Percentiles rank a stretch among this genome's conserved stretches.
Evolutionary conservation across 140 eudicot genomes (phyloP).

Genomic region (Anethum foeniculum): DNA sequence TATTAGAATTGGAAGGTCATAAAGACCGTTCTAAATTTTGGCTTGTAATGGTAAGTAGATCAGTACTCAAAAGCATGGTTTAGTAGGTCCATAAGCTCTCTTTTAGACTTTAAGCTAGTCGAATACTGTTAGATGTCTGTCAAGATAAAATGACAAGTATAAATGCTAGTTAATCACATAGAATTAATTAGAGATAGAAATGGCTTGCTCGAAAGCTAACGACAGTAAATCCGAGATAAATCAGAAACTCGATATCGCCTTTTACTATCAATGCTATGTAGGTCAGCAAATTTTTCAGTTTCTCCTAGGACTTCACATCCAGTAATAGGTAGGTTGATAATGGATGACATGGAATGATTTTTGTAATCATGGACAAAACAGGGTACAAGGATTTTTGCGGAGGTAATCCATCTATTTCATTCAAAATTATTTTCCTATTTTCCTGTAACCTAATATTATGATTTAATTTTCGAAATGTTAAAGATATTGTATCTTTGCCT

Average conservation of each 20-base stretch:
- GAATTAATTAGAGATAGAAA: background rate
- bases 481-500: background rate
- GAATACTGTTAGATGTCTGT: background rate
- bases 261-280: background rate
- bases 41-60: background rate
- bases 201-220: background rate
- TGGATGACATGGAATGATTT: background rate
- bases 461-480: background rate
- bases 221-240: background rate
- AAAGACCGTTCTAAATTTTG: background rate
- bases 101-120: background rate
- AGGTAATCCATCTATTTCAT: background rate
- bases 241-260: background rate
- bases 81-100: background rate
- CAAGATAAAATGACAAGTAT: background rate
- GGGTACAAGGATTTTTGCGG: background rate
- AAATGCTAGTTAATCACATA: background rate
- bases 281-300: background rate
- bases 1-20: background rate
- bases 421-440: background rate
- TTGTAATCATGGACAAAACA: background rate
- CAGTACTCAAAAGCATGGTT: background rate
- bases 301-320: background rate
- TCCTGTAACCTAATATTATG: background rate
- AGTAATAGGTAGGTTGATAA: background rate